Conservation (phyloP, 2,329 filamentous ascomycete genomes). For the Penicillium nordicum region DNA sequence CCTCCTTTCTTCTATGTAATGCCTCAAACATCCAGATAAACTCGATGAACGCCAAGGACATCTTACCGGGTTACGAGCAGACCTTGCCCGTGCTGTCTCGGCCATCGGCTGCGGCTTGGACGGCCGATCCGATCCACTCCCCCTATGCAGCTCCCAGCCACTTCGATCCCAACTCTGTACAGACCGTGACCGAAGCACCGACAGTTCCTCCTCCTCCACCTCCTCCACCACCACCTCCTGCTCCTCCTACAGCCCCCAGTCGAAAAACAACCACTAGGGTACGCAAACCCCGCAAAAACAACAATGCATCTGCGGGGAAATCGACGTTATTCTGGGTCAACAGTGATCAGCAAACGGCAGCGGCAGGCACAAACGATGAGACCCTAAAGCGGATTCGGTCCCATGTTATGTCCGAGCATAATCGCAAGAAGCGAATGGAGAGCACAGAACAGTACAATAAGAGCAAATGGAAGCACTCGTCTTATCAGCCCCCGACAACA, state of each 20-base stretch:
- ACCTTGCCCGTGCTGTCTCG: conserved; percentile 30
- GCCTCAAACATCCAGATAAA: not conserved
- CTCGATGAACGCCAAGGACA: conserved; percentile 32
- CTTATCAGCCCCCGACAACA: conserved; percentile 33
- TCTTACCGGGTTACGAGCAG: conserved; percentile 22
- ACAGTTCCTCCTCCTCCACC: not conserved
- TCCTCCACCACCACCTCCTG: conserved; percentile 3
- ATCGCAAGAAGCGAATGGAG: conserved; percentile 41
- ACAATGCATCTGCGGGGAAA: conserved; percentile 27
- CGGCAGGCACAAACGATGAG: conserved; percentile 37
- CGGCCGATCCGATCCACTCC: conserved; percentile 16
- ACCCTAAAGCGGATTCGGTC: conserved; percentile 43
- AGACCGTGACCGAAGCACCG: not conserved
- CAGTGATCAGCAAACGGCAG: conserved; percentile 37
- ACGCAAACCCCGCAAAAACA: conserved; percentile 36
- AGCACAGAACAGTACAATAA: conserved; percentile 40
- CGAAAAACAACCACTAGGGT: conserved; percentile 28
- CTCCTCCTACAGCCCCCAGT: conserved; percentile 2
- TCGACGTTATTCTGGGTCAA: conserved; percentile 43
- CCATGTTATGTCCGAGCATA: conserved; percentile 44
- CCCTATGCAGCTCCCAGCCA: conserved; percentile 8
- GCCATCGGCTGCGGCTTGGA: conserved; percentile 18
- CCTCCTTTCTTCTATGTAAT: not conserved
- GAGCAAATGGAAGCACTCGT: conserved; percentile 38
- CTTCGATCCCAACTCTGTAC: not conserved